Evolutionary conservation across 768 basidiomycete genomes (phyloP).

Genomic region (Chlorophyllum brunneum): DNA sequence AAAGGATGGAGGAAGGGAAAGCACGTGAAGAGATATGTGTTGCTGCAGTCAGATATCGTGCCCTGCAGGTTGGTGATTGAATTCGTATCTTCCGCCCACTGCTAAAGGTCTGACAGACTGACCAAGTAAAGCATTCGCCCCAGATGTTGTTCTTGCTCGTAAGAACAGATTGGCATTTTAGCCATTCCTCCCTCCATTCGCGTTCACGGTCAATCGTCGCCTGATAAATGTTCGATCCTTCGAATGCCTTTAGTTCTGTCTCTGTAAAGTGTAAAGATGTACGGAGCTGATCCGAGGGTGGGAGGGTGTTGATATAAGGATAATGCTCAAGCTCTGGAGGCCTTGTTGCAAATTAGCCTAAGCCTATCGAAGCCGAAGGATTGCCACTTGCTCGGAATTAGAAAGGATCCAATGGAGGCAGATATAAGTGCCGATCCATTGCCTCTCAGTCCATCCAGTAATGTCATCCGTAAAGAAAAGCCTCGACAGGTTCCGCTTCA

Average conservation of each 20-base stretch:
- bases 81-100: slow-evolving; percentile 27
- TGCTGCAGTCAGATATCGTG: slow-evolving; percentile 62
- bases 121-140: slow-evolving; percentile 62
- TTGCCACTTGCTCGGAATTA: background rate
- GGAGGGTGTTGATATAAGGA: slow-evolving; percentile 69
- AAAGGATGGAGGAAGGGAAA: slow-evolving; percentile 83
- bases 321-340: slow-evolving; percentile 34
- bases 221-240: slow-evolving; percentile 78
- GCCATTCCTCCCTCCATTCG: slow-evolving; percentile 65
- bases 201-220: slow-evolving; percentile 66
- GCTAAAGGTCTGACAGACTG: background rate
- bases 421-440: slow-evolving; percentile 62
- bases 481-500: slow-evolving; percentile 38
- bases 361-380: background rate
- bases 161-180: slow-evolving; percentile 42
- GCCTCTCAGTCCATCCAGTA: slow-evolving; percentile 52
- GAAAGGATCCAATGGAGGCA: slow-evolving; percentile 14
- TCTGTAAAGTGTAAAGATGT: slow-evolving; percentile 74
- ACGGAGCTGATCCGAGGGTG: slow-evolving; percentile 46
- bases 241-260: slow-evolving; percentile 59
- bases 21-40: slow-evolving; percentile 86
- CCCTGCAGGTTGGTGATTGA: slow-evolving; percentile 41
- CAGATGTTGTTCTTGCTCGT: slow-evolving; percentile 31
- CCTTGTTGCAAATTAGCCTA: slow-evolving; percentile 3
- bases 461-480: slow-evolving; percentile 20